Percentiles rank a stretch among this genome's conserved stretches.
These are phyloP conservation scores for Aureobasidium sp. DNA, from an alignment of 2,329 filamentous ascomycete species.

Conservation along the genomic window DNA sequence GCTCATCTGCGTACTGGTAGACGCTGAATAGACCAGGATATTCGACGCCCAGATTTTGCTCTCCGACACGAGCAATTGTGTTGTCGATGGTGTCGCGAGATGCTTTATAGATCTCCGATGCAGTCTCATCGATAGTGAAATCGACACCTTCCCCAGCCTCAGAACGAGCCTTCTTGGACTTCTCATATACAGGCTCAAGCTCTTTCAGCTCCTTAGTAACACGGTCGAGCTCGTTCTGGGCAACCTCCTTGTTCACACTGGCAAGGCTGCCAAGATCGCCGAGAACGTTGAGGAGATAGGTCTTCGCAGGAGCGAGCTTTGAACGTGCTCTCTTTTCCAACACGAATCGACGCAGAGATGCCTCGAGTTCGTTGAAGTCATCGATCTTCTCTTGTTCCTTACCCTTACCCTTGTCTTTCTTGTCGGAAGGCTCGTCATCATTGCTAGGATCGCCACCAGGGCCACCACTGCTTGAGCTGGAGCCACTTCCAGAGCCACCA, in stretches of 20 bases:
- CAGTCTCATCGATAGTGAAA: slow-evolving; percentile 73
- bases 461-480: slow-evolving; percentile 26
- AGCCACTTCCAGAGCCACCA: slow-evolving; percentile 34
- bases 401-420: slow-evolving; percentile 67
- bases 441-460: slow-evolving; percentile 29
- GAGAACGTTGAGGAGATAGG: slow-evolving; percentile 88
- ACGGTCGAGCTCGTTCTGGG: slow-evolving; percentile 74
- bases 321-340: slow-evolving; percentile 92
- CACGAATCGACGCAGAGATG: slow-evolving; percentile 84
- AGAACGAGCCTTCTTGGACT: slow-evolving; percentile 69
- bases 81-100: slow-evolving; percentile 67
- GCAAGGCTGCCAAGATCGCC: slow-evolving; percentile 80
- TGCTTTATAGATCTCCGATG: slow-evolving; percentile 76
- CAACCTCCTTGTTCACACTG: slow-evolving; percentile 79
- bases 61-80: slow-evolving; percentile 71
- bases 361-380: slow-evolving; percentile 85
- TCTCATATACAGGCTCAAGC: slow-evolving; percentile 77
- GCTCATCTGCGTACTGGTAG: slow-evolving; percentile 87
- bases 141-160: slow-evolving; percentile 80
- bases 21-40: slow-evolving; percentile 81
- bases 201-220: slow-evolving; percentile 73
- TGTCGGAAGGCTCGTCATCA: slow-evolving; percentile 39
- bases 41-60: slow-evolving; percentile 69
- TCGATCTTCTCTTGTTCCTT: slow-evolving; percentile 69
- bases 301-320: slow-evolving; percentile 91